A percentile compares a stretch with the other conserved stretches of the same genome.
These are phyloP conservation scores for Aurifilum marmelostoma DNA, from an alignment of 2,329 filamentous ascomycete genomes.

Conservation along the genomic window DNA sequence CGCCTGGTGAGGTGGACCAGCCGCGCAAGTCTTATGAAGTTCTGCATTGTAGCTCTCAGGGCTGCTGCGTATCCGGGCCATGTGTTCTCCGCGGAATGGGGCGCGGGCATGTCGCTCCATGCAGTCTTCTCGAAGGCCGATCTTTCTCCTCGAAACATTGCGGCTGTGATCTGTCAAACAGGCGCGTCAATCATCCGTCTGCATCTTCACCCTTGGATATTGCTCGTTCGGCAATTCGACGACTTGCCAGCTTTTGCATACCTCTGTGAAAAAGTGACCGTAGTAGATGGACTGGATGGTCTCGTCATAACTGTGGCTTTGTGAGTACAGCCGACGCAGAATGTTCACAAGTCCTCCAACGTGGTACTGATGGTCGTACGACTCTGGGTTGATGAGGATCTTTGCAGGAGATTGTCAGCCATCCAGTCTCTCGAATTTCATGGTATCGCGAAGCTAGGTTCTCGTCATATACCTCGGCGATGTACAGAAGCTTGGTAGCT, in stretches of 20 bases:
- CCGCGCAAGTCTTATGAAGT: background rate
- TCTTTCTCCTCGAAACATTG: constrained; percentile 7
- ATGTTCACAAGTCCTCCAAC: constrained; percentile 1
- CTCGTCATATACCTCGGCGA: constrained; percentile 1
- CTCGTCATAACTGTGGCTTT: background rate
- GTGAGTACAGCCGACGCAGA: background rate
- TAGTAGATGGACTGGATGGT: constrained; percentile 8
- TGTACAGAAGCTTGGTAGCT: constrained; percentile 7
- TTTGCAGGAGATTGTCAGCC: background rate
- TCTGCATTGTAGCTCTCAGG: background rate
- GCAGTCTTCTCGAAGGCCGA: constrained; percentile 7
- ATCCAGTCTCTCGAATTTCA: background rate
- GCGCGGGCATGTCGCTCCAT: constrained; percentile 4
- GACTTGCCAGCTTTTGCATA: background rate
- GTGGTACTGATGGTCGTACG: background rate
- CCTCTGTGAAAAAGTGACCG: background rate
- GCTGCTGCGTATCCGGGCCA: background rate
- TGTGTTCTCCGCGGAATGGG: background rate
- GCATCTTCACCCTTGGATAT: background rate
- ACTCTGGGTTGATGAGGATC: constrained; percentile 5
- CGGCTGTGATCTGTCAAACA: constrained; percentile 1
- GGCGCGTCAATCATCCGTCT: background rate
- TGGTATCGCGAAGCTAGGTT: too few species aligned
- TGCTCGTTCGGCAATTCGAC: background rate
- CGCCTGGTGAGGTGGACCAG: constrained; percentile 4